Base-by-base conservation (phyloP, 2,329 filamentous ascomycete species). In the Coniochaeta sp. region DNA sequence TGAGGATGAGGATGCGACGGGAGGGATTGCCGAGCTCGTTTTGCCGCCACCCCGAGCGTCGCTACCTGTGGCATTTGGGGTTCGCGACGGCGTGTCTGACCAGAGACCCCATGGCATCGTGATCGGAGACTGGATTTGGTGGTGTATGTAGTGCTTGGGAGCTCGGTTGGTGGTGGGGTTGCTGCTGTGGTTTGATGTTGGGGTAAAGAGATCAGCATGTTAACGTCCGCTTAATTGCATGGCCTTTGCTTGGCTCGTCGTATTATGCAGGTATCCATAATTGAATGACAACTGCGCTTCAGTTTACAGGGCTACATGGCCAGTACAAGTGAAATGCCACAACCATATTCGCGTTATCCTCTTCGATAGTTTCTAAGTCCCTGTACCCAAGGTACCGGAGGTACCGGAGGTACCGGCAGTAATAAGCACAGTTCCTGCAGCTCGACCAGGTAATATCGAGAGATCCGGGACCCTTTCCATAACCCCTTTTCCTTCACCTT, bases 71-170 rank as follows among this genome's bases (percentile, higher is more conserved):
- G 60, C 57, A 47, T 28, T 58, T 30, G 58, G 54, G 28, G 61
- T 32, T 12, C 62, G 61, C 38, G 60, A 59, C 22, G 60, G 22
- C 54, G 54, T 24, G 54, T 38, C 54, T 6, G 34, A 57, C 55
- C 58, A 54, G 19, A 52, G 34, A 54, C 64, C 57, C 65, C 65
- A 68, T 66, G 62, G 63, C 65, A 67, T 60, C 28, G 55, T 61
- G 36, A 24, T 38, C 17, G 44, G 59, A 47, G 56, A 26, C 26
- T 32, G 19, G 14, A 24, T 12, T 1, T 3, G 9, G 32, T 36
- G 12, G 54, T 19, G 32, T n/a, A 16, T 36, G 30, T 38, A n/a
- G 28, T 59, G 22, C 34, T 26, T 26, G 24, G 24, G 42, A 14
- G 34, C 12, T 3, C 22, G 32, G 17, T n/a, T n/a, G 22, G 7